Percentiles rank a stretch among this genome's conserved stretches.
Evolutionary conservation across 164 flowering plant species (phyloP).

Genomic region (Akebia trifoliata): DNA sequence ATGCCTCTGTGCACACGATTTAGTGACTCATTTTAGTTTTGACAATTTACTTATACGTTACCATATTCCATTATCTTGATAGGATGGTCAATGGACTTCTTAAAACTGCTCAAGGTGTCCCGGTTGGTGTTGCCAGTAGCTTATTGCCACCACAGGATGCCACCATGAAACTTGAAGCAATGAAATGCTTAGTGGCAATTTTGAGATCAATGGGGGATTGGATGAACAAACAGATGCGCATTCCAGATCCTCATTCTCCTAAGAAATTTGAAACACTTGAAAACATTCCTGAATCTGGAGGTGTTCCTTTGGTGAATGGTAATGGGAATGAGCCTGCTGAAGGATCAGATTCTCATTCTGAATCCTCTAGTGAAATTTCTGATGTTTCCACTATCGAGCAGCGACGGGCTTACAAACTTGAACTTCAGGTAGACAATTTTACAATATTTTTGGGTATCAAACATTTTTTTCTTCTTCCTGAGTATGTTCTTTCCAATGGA

Average conservation of each 20-base stretch:
- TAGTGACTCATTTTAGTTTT: no score
- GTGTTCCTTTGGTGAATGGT: conserved; percentile 62
- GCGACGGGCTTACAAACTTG: conserved; percentile 98
- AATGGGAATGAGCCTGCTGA: no score
- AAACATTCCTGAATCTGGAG: conserved; percentile 48
- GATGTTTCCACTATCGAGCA: no score
- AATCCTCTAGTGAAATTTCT: conserved; percentile 79
- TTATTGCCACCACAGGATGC: conserved; percentile 89
- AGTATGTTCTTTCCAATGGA: neutral
- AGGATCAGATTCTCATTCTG: conserved; percentile 80
- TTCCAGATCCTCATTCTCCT: conserved; percentile 75
- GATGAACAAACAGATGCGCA: conserved; percentile 93
- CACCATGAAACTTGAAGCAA: conserved; percentile 92
- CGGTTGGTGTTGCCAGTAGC: conserved; percentile 77
- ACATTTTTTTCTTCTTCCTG: conserved; percentile 9
- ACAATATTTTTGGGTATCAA: no score
- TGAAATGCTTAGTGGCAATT: conserved; percentile 83
- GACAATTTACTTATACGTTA: conserved; percentile 1
- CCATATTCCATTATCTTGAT: conserved; percentile 16
- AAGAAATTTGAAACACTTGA: conserved; percentile 61
- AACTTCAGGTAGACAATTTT: conserved; percentile 84
- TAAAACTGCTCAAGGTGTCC: conserved; percentile 98
- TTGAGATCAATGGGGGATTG: conserved; percentile 97
- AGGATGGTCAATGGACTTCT: conserved; percentile 99
- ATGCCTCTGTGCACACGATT: no score